Conservation (phyloP, 2,329 filamentous ascomycete species). For the Aspergillus sp. region DNA sequence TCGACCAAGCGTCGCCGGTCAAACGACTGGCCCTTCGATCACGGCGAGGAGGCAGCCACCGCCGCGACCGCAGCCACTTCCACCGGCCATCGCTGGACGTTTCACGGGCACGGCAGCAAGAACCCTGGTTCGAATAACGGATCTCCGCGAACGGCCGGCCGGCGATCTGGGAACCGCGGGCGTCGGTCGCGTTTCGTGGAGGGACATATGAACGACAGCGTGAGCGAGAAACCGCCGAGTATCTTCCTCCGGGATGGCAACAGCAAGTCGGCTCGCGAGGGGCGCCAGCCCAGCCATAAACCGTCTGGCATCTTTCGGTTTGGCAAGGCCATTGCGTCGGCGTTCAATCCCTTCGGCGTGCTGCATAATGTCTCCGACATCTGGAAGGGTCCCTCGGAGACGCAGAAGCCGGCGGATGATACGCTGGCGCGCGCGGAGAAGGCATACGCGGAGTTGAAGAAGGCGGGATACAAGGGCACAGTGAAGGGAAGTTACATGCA, state of each 20-base stretch:
- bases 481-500: conserved; percentile 33
- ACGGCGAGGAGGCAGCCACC: conserved; percentile 8
- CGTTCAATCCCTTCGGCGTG: conserved; percentile 54
- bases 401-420: conserved; percentile 38
- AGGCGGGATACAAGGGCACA: conserved; percentile 49
- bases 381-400: conserved; percentile 47
- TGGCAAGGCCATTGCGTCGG: conserved; percentile 54
- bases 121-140: conserved; percentile 14
- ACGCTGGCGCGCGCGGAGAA: conserved; percentile 49
- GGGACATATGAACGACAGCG: conserved; percentile 82
- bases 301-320: conserved; percentile 55
- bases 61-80: not conserved
- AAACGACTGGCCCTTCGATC: conserved; percentile 45
- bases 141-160: conserved; percentile 5
- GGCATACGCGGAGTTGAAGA: conserved; percentile 56
- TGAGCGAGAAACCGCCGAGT: conserved; percentile 68
- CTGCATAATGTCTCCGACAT: conserved; percentile 44
- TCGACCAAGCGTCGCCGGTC: conserved; percentile 45
- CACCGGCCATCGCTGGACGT: conserved; percentile 14
- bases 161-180: conserved; percentile 29
- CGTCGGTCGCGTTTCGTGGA: conserved; percentile 69
- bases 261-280: conserved; percentile 12
- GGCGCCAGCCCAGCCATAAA: conserved; percentile 31
- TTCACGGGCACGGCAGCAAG: conserved; percentile 6
- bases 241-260: conserved; percentile 57